Conservation (phyloP, 305 asterid species). For the Fraxinus ornus region DNA sequence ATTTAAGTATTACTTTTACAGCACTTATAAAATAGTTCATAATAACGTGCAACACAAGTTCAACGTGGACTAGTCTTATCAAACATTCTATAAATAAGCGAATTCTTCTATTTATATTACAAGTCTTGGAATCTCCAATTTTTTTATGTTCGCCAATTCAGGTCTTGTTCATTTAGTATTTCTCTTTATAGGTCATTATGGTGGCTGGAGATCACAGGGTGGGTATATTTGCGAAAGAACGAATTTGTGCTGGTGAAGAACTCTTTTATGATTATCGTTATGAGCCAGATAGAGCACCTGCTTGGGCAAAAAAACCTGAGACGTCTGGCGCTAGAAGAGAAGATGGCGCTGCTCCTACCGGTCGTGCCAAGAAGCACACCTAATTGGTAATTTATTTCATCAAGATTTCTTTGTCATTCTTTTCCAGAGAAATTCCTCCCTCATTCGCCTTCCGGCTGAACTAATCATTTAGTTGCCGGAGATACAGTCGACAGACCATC, state of each 20-base stretch:
- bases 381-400: conserved; percentile 19
- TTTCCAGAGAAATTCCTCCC: conserved; percentile 7
- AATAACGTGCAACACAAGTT: not conserved
- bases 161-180: not conserved
- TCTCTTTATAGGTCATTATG: conserved; percentile 71
- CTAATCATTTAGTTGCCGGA: conserved; percentile 10
- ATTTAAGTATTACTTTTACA: no score
- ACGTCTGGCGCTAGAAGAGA: conserved; percentile 49
- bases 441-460: not conserved
- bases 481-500: conserved; percentile 9
- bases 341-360: conserved; percentile 32
- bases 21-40: not conserved
- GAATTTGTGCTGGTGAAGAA: conserved; percentile 80
- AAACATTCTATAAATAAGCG: not conserved
- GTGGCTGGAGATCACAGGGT: conserved; percentile 95
- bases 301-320: conserved; percentile 88
- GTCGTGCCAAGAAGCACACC: conserved; percentile 46
- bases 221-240: conserved; percentile 85
- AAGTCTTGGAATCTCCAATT: not conserved
- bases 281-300: conserved; percentile 72
- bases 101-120: not conserved
- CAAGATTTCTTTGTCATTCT: conserved; percentile 19
- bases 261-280: conserved; percentile 86
- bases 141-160: not conserved
- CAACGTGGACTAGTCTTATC: not conserved